A percentile compares a stretch with the other conserved stretches of the same genome.
Conservation (phyloP, 345 rosid species). For the Abelmoschus esculentus region DNA sequence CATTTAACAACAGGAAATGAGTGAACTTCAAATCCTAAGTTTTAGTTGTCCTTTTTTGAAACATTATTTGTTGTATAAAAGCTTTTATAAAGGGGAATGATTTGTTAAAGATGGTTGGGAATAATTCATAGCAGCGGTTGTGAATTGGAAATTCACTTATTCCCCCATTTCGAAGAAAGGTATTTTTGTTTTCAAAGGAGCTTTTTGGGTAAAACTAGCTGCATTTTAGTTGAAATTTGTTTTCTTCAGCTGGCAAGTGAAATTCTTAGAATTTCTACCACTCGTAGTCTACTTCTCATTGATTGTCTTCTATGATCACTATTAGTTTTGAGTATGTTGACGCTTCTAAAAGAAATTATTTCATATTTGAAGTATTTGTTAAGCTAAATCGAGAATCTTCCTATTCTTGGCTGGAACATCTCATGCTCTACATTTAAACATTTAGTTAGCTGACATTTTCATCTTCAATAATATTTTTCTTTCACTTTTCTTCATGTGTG, state of each 20-base stretch:
- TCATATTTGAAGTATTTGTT: conserved; percentile 30
- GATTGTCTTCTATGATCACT: background rate
- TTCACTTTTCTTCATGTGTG: background rate
- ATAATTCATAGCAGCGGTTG: background rate
- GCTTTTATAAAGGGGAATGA: background rate
- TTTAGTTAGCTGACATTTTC: background rate
- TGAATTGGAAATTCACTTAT: background rate
- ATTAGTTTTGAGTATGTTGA: background rate
- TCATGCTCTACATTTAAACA: background rate
- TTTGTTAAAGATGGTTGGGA: background rate
- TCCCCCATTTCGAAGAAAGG: background rate
- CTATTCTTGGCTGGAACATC: conserved; percentile 21
- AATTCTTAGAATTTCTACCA: conserved; percentile 1
- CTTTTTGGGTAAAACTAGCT: background rate
- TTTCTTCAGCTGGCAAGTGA: background rate
- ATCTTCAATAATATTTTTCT: conserved; percentile 22
- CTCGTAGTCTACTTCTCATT: background rate
- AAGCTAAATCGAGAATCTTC: background rate
- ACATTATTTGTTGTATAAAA: too few relatives aligned
- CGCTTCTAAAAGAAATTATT: background rate
- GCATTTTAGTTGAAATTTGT: background rate
- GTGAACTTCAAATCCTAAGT: too few relatives aligned
- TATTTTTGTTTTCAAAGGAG: background rate
- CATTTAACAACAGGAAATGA: background rate
- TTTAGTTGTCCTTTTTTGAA: too few relatives aligned